Evolutionary conservation across 148 eudicot species (phyloP).

Genomic region (Agrostemma githago): DNA sequence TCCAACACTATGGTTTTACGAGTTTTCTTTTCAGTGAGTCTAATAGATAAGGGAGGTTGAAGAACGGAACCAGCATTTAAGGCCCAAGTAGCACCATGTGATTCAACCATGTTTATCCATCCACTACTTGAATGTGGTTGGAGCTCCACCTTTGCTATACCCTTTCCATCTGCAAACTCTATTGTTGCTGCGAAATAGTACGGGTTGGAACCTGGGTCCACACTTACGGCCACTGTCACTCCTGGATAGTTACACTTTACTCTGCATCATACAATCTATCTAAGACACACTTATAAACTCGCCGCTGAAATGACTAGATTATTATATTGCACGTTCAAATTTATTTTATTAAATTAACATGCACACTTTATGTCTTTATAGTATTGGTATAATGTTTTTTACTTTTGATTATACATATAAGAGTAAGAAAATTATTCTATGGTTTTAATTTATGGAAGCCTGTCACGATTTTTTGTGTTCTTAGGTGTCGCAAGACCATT

Average conservation of each 20-base stretch:
- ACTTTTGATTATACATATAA: too few relatives aligned
- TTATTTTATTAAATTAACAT: too few relatives aligned
- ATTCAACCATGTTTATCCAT: constrained; percentile 40
- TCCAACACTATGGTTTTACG: constrained; percentile 33
- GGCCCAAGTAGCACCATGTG: constrained; percentile 61
- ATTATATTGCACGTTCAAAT: too few relatives aligned
- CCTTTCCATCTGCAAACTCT: constrained; percentile 49
- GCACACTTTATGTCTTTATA: too few relatives aligned
- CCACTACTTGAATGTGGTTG: constrained; percentile 17
- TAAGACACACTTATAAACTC: too few relatives aligned
- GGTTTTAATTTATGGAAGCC: too few relatives aligned
- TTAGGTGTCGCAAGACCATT: too few relatives aligned
- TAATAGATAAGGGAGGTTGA: constrained; percentile 48
- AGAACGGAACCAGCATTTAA: constrained; percentile 24
- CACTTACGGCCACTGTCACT: constrained; percentile 33
- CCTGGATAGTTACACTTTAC: constrained; percentile 52
- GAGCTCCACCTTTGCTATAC: constrained; percentile 40
- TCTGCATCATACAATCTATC: constrained; percentile 23
- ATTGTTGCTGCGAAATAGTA: constrained; percentile 43
- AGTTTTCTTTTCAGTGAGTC: constrained; percentile 31
- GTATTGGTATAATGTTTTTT: too few relatives aligned
- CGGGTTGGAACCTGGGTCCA: constrained; percentile 51
- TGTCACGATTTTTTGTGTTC: too few relatives aligned
- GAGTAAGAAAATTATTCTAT: too few relatives aligned
- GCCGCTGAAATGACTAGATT: too few relatives aligned